These are phyloP conservation scores for Tylopilus vinaceipallidus DNA, from an alignment of 768 basidiomycete species.

Conservation along the genomic window DNA sequence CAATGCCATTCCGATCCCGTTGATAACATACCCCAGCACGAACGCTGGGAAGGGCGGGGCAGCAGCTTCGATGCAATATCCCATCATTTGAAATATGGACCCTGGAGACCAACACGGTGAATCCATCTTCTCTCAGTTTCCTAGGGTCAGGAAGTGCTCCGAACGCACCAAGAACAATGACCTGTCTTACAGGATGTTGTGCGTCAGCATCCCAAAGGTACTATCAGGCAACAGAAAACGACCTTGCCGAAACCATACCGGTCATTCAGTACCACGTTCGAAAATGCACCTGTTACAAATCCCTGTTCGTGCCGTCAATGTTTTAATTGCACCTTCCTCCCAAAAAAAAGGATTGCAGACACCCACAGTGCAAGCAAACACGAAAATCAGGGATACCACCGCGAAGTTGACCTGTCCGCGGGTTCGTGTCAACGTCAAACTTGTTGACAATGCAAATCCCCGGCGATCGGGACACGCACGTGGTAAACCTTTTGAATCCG, in stretches of 20 bases:
- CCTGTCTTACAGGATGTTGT: constrained; percentile 4
- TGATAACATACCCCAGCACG: constrained; percentile 40
- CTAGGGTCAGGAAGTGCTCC: not conserved
- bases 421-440: not conserved
- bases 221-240: not conserved
- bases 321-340: not conserved
- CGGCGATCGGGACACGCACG: constrained; percentile 18
- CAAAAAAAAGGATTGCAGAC: too few species aligned
- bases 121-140: not conserved
- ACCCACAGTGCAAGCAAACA: constrained; percentile 39
- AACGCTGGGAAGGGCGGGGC: constrained; percentile 46
- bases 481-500: constrained; percentile 37
- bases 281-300: constrained; percentile 33
- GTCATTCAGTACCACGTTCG: constrained; percentile 28
- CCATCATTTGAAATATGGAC: constrained; percentile 29
- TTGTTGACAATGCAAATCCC: not conserved
- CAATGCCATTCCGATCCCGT: constrained; percentile 45
- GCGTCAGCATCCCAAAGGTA: not conserved
- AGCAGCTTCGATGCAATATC: constrained; percentile 37
- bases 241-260: constrained; percentile 37
- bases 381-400: constrained; percentile 43
- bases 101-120: constrained; percentile 11
- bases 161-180: constrained; percentile 29
- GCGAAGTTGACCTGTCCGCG: constrained; percentile 35
- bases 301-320: constrained; percentile 22